Percentiles rank a stretch among this genome's conserved stretches.
Evolutionary conservation across 208 protist species (phyloP).

Genomic region (Endotrypanum monterogeii): DNA sequence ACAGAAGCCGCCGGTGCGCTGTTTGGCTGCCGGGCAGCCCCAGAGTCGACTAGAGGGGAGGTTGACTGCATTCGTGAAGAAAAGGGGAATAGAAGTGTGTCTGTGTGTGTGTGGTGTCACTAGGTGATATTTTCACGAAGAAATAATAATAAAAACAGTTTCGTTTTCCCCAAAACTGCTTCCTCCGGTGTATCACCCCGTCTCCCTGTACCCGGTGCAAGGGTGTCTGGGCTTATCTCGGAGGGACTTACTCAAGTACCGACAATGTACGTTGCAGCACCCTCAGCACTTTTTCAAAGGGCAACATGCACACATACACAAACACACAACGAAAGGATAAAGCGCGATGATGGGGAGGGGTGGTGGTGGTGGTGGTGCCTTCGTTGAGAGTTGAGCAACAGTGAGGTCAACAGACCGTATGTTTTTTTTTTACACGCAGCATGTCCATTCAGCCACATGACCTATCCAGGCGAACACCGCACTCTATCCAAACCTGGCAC

Average conservation of each 20-base stretch:
- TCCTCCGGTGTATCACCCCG: not conserved
- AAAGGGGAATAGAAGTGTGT: too few relatives aligned
- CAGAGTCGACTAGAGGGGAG: not conserved
- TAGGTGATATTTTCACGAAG: not conserved
- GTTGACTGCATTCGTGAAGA: conserved; percentile 1
- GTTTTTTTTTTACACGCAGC: not conserved
- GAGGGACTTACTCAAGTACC: not conserved
- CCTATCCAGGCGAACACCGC: not conserved
- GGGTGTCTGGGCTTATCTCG: not conserved
- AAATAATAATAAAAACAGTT: not conserved
- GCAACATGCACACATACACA: not conserved
- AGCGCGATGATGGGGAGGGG: not conserved
- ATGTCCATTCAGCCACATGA: not conserved
- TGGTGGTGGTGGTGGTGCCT: too few relatives aligned
- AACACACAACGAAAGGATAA: not conserved
- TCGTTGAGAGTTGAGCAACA: not conserved
- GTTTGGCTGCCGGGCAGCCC: not conserved
- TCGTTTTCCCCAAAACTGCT: not conserved
- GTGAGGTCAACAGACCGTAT: not conserved
- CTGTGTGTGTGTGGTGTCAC: not conserved
- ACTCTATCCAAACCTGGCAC: not conserved
- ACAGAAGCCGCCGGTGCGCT: not conserved
- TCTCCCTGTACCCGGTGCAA: not conserved
- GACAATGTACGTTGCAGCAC: not conserved
- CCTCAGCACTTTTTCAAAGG: not conserved